Evolutionary conservation across 2,329 filamentous ascomycete genomes (phyloP).

Genomic region (Fusarium falciforme): DNA sequence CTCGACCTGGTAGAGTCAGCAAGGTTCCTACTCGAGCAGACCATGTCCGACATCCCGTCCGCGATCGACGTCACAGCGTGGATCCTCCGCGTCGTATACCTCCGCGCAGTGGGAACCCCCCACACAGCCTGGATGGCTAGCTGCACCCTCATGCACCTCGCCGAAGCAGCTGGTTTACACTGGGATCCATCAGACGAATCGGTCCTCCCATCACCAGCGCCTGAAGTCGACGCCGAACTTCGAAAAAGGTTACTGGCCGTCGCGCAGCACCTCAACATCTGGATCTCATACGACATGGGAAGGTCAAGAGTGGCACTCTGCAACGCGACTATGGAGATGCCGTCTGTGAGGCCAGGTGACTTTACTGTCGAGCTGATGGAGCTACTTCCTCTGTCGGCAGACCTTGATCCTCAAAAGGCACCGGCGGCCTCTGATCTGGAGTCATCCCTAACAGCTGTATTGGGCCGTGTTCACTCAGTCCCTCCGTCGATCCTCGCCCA

Average conservation of each 20-base stretch:
- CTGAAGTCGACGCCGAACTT: slow-evolving; percentile 51
- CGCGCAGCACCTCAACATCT: slow-evolving; percentile 68
- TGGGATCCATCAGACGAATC: slow-evolving; percentile 49
- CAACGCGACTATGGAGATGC: slow-evolving; percentile 56
- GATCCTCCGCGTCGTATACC: slow-evolving; percentile 64
- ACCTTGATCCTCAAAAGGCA: slow-evolving; percentile 62
- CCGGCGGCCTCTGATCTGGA: slow-evolving; percentile 57
- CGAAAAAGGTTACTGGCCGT: slow-evolving; percentile 60
- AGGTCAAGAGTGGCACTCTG: slow-evolving; percentile 62
- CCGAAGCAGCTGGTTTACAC: slow-evolving; percentile 64
- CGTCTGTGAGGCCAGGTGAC: slow-evolving; percentile 52
- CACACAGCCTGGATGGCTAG: slow-evolving; percentile 69
- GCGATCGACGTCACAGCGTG: slow-evolving; percentile 59
- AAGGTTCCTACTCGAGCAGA: slow-evolving; percentile 57
- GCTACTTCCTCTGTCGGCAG: slow-evolving; percentile 64
- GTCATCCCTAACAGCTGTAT: slow-evolving; percentile 53
- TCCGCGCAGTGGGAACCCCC: slow-evolving; percentile 64
- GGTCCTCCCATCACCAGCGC: slow-evolving; percentile 38
- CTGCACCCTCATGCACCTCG: slow-evolving; percentile 67
- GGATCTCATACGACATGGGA: slow-evolving; percentile 70
- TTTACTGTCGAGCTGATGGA: slow-evolving; percentile 61
- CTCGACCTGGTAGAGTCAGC: slow-evolving; percentile 59
- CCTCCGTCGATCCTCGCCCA: slow-evolving; percentile 61
- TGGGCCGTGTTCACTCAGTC: slow-evolving; percentile 53
- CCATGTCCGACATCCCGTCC: slow-evolving; percentile 47